Evolutionary conservation across 495 filamentous ascomycete genomes (phyloP).

Genomic region (Clavariopsis aquatica): DNA sequence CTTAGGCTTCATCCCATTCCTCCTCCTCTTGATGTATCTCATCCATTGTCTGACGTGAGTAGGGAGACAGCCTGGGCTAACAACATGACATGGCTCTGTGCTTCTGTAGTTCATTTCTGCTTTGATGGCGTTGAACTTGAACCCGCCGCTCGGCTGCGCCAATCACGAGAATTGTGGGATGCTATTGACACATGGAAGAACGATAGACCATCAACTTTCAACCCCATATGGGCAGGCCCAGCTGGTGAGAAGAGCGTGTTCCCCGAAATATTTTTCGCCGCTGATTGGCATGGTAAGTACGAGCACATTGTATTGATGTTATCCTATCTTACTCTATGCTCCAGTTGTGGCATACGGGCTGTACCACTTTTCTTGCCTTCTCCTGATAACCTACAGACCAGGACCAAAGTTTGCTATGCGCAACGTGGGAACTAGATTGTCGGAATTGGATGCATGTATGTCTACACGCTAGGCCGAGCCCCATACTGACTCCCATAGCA

Average conservation of each 20-base stretch:
- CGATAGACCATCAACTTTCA: slow-evolving; percentile 7
- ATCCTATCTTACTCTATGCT: neutral
- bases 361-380: slow-evolving; percentile 19
- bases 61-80: slow-evolving; percentile 13
- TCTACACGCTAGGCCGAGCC: neutral
- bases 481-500: neutral
- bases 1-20: neutral
- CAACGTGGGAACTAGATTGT: neutral
- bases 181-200: slow-evolving; percentile 2
- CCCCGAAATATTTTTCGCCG: slow-evolving; percentile 3
- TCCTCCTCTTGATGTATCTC: neutral
- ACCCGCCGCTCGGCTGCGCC: neutral
- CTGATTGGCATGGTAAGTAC: slow-evolving; percentile 19
- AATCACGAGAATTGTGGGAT: slow-evolving; percentile 1
- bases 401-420: slow-evolving; percentile 13
- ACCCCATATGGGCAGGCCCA: slow-evolving; percentile 5
- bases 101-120: slow-evolving; percentile 12
- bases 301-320: neutral
- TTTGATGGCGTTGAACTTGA: neutral
- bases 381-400: slow-evolving; percentile 22
- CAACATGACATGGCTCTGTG: slow-evolving; percentile 13
- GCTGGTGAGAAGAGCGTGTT: neutral
- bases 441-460: slow-evolving; percentile 2
- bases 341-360: slow-evolving; percentile 24
- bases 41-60: slow-evolving; percentile 1